A percentile compares a stretch with the other conserved stretches of the same genome.
Evolutionary conservation across 2,329 filamentous ascomycete species (phyloP).

Genomic region (Colletotrichum caudatum): DNA sequence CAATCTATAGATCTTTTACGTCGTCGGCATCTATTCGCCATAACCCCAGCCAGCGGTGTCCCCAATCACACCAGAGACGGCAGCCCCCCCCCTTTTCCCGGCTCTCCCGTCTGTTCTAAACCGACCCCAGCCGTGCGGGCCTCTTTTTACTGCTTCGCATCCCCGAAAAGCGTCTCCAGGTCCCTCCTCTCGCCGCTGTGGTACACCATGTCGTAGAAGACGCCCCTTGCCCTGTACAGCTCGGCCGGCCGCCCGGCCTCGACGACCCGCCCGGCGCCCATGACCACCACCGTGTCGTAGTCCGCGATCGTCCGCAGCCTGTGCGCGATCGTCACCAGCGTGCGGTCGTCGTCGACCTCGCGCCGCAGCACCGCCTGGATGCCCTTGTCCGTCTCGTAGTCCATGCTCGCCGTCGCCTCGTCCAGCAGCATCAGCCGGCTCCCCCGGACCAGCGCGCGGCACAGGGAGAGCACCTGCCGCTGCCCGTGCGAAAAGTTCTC

Average conservation of each 20-base stretch:
- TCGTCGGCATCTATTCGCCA: background rate
- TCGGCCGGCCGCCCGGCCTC: conserved; percentile 65
- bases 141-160: background rate
- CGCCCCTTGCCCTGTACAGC: conserved; percentile 58
- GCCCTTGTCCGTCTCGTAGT: conserved; percentile 67
- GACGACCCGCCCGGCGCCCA: conserved; percentile 65
- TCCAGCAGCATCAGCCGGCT: conserved; percentile 69
- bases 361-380: conserved; percentile 66
- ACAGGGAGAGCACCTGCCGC: conserved; percentile 69
- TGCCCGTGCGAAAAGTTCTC: conserved; percentile 70
- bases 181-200: conserved; percentile 66
- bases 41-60: background rate
- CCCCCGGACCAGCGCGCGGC: conserved; percentile 65
- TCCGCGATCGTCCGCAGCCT: conserved; percentile 69
- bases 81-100: background rate
- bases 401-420: conserved; percentile 71
- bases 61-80: background rate
- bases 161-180: conserved; percentile 52
- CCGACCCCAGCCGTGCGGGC: background rate
- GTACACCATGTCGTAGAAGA: conserved; percentile 67
- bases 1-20: background rate
- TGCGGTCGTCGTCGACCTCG: conserved; percentile 63
- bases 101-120: background rate
- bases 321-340: conserved; percentile 70
- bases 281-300: conserved; percentile 69